Evolutionary conservation across 495 filamentous ascomycete genomes (phyloP).

Genomic region (Staphylotrichum tortipilum): DNA sequence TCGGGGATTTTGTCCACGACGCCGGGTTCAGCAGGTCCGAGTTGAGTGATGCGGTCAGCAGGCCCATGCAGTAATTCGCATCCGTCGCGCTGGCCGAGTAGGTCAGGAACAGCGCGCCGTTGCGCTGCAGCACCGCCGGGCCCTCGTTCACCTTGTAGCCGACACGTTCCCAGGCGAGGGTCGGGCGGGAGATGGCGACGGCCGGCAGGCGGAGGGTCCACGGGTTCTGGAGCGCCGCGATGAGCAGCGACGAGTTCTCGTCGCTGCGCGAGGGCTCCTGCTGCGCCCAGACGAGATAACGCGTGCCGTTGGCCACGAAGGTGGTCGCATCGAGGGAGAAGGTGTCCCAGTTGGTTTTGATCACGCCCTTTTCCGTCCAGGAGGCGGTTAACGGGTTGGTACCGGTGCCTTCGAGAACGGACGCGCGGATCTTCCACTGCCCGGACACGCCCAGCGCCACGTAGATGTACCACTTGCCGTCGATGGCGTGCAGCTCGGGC

Average conservation of each 20-base stretch:
- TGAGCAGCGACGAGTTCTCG: slow-evolving; percentile 17
- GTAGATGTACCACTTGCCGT: slow-evolving; percentile 42
- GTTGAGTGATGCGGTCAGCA: slow-evolving; percentile 36
- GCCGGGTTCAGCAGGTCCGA: slow-evolving; percentile 29
- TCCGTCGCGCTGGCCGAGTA: slow-evolving; percentile 40
- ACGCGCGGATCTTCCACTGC: slow-evolving; percentile 23
- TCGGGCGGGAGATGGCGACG: slow-evolving; percentile 36
- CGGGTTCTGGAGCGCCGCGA: slow-evolving; percentile 19
- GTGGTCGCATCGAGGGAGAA: slow-evolving; percentile 21
- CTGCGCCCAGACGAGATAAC: slow-evolving; percentile 25
- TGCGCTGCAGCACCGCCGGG: slow-evolving; percentile 31
- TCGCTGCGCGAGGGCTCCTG: slow-evolving; percentile 16
- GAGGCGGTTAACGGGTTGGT: slow-evolving; percentile 16
- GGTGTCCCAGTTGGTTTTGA: slow-evolving; percentile 25
- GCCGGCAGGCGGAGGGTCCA: slow-evolving; percentile 22
- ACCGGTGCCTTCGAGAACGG: slow-evolving; percentile 21
- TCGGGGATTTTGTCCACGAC: slow-evolving; percentile 37
- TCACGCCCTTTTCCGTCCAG: slow-evolving; percentile 20
- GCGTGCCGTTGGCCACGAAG: slow-evolving; percentile 20
- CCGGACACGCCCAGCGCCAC: slow-evolving; percentile 24
- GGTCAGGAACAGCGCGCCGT: slow-evolving; percentile 39
- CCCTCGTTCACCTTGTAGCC: slow-evolving; percentile 50
- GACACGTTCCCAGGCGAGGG: slow-evolving; percentile 39
- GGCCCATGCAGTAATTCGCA: slow-evolving; percentile 42
- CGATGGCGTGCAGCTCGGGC: slow-evolving; percentile 44